Conservation (phyloP, 1,284 basidiomycete species). For the Thelephora terrestris region DNA sequence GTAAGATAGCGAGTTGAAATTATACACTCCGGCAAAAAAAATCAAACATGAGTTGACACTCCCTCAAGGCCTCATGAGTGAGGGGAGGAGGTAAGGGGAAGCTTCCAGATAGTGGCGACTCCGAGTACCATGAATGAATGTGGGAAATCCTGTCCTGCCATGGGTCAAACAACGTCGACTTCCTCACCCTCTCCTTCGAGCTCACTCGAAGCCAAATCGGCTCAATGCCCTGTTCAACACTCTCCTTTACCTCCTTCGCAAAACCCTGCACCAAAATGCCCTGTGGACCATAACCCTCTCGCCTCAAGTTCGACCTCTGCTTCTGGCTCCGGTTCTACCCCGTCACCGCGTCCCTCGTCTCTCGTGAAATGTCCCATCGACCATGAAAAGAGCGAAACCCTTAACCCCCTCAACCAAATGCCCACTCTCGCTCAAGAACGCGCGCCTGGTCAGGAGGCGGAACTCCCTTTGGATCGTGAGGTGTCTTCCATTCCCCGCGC, state of each 20-base stretch:
- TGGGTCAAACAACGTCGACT: no score
- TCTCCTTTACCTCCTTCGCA: conserved; percentile 11
- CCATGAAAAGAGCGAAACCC: conserved; percentile 25
- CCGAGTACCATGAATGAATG: no score
- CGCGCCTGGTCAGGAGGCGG: conserved; percentile 43
- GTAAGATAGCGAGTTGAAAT: no score
- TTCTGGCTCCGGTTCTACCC: conserved; percentile 8
- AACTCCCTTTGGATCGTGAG: conserved; percentile 69
- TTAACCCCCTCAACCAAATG: conserved; percentile 89
- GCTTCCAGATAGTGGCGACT: no score
- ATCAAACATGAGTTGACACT: no score
- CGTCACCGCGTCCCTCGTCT: not conserved
- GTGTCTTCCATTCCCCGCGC: conserved; percentile 84
- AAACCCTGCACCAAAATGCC: conserved; percentile 29
- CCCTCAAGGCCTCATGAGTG: no score
- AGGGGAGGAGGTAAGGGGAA: no score
- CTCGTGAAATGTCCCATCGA: conserved; percentile 36
- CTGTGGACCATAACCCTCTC: conserved; percentile 30
- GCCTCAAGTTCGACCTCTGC: conserved; percentile 10
- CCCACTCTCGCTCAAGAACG: conserved; percentile 69
- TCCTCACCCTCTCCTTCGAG: no score
- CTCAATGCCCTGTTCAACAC: conserved; percentile 26
- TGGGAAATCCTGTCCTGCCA: no score
- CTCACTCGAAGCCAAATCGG: not conserved
- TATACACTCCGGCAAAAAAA: no score